Evolutionary conservation across 2,329 filamentous ascomycete species (phyloP).

Genomic region (Phialemonium atrogriseum): DNA sequence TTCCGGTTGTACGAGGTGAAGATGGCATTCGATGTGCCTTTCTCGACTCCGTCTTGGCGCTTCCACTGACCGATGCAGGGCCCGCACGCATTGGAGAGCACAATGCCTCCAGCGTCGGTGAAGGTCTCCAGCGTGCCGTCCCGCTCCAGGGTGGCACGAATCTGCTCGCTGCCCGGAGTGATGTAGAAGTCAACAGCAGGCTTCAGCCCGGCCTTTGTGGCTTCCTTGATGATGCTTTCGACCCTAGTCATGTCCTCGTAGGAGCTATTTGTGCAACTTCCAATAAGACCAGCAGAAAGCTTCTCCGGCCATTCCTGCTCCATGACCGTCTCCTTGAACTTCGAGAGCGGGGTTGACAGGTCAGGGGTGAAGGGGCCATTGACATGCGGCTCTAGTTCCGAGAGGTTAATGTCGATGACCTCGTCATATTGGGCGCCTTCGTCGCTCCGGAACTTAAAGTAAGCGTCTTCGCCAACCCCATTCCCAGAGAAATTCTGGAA

Average conservation of each 20-base stretch:
- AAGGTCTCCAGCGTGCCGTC: conserved; percentile 84
- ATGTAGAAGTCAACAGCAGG: conserved; percentile 91
- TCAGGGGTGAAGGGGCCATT: conserved; percentile 97
- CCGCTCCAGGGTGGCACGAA: conserved; percentile 84
- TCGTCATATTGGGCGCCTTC: conserved; percentile 80
- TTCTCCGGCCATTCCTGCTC: conserved; percentile 84
- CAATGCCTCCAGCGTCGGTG: conserved; percentile 73
- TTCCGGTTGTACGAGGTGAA: conserved; percentile 98
- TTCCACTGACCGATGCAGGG: conserved; percentile 95
- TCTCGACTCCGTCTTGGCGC: conserved; percentile 73
- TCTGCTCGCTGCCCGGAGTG: conserved; percentile 93
- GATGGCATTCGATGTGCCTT: conserved; percentile 88
- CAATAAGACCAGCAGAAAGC: conserved; percentile 88
- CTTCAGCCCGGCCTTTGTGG: conserved; percentile 78
- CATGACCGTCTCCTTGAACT: conserved; percentile 78
- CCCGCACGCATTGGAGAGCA: conserved; percentile 91
- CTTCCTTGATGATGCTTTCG: conserved; percentile 88
- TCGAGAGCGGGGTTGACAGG: conserved; percentile 82
- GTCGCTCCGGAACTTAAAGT: conserved; percentile 67
- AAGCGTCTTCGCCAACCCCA: conserved; percentile 36
- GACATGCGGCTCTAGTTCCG: conserved; percentile 85
- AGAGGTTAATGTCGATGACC: conserved; percentile 83
- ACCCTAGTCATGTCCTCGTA: conserved; percentile 98
- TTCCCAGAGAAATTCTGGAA: conserved; percentile 45
- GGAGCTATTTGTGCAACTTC: conserved; percentile 97